Base-by-base conservation (phyloP, 495 filamentous ascomycete species). In the Xylaria scruposa region DNA sequence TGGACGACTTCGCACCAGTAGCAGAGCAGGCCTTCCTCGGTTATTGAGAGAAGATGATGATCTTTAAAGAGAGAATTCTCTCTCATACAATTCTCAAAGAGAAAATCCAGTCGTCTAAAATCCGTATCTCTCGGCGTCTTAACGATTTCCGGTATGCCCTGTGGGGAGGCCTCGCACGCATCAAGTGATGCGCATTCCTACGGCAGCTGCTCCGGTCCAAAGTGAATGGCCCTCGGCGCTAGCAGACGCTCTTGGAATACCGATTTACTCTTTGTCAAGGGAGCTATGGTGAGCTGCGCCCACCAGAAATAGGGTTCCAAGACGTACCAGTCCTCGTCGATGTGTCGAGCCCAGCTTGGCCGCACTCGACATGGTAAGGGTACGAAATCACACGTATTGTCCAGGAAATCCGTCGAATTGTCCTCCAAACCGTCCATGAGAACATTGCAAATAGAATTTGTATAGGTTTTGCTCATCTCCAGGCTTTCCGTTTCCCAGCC, bases 161-260 rank as follows among this genome's bases (percentile, higher is more conserved):
- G 24, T 17, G 62, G 62, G 29, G 21, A 65, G 6, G 62, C 26
- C 21, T 65, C 62, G 13, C 62, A 65, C 15, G 62, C 62, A 9
- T 31, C 21, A 36, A 49, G 24, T 3, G 40, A 47, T 21, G 40
- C 21, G 60, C 76, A 78, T 19, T 76, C 76, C 76, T 72, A 78
- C 21, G 74, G 74, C 31, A 78, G 66, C 24, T 78, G 76, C 29
- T 72, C 62, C 1, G 70, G 67, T 4, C 75, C 75, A 21, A 78
- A 77, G 29, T 76, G 74, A 0, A 78, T 19, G 29, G 73, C 72
- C 10, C 77, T 60, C 21, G 72, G 49, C 3, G 77, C 64, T 12
- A 78, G 70, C 0, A 78, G 44, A 7, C 73, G 68, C 17, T 78
- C 76, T 40, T 78, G 76, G 4, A 78, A 44, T 0, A 76, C 74